Evolutionary conservation across 805 yeast genomes (phyloP), one percentile per base, ranked within the genome.

Genomic region (Ogataea ganodermae): DNA sequence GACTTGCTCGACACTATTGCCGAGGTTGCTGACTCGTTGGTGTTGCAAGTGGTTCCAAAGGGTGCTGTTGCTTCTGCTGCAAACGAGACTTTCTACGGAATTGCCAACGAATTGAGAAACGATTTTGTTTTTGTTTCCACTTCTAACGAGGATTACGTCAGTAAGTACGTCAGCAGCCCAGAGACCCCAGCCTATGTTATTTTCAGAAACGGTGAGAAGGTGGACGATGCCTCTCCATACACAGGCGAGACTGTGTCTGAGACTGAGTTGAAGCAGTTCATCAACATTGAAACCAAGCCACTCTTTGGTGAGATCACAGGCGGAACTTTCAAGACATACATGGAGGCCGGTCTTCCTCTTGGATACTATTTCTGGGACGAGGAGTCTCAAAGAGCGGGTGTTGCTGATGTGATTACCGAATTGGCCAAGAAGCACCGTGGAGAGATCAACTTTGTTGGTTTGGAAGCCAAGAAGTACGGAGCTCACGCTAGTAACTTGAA

Each of bases 231-330:
- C 22, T 78, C 82, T 32, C 65, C 76, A 42, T 68, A 66, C 65
- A 59, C 68, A 51, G 63, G 63, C 45, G 68, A 67, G 26, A 67
- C 60, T 16, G 59, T 72, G 47, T 65, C 65, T 45, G 65, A 58
- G 17, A 66, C 66, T 6, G 61, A 65, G 16, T 68, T 86, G 55
- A 55, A 60, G 37, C 66, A 69, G 28, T 85, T 84, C 63, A 70
- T 83, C 57, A 67, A 70, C 45, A 67, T 70, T 56, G 94, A 90
- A 72, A 69, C 84, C 41, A 78, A 86, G 65, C 97, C 97, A 48
- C 75, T 79, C 60, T 84, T 91, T 59, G 96, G 96, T 62, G 97
- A 91, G 70, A 81, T 92, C 55, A 83, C 81, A 61, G 90, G 94
- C 56, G 75, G 79, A 44, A 84, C 94, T 54, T 94, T 85, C 78